Evolutionary conservation across 1,284 basidiomycete species (phyloP), one percentile per base, ranked within the genome.

Genomic region (Cutaneotrichosporon mucoides): DNA sequence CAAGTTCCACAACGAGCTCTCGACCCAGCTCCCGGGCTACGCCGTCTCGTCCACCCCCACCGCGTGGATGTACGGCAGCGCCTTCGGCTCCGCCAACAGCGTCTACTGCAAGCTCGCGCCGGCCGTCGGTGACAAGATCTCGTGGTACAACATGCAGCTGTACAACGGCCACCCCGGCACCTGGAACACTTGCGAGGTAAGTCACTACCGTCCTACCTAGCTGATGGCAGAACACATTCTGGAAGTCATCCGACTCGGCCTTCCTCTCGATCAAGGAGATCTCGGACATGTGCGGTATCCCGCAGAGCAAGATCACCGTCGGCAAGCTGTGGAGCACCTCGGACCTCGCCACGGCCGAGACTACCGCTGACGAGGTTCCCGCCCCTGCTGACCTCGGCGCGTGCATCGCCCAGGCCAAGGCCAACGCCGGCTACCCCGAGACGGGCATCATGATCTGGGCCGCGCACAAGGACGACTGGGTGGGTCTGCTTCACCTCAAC

Each of bases 91-190:
- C 33, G 53, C 48, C 36, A 37, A 57, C 52, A 52, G 51, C n/a
- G 73, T 72, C 2, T 78, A 77, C 60, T 67, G 68, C 53, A 63
- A 66, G 51, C 67, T 78, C 49, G 69, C 75, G 55, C 40, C 68
- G 35, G 62, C 66, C 6, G 69, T 70, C 9, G 76, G 76, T 7
- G 54, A 62, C 50, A 56, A 40, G 38, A 63, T 60, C 43, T 37
- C 43, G 11, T 65, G 58, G 66, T 74, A 73, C 68, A 76, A 76
- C 61, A 59, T 79, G 47, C 79, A 80, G 66, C 78, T 77, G 68
- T 80, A 79, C 67, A 79, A 79, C 59, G 61, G 61, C 45, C 34
- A 42, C 47, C 38, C 40, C 16, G 45, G 41, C 53, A 57, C 61
- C 16, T 64, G 62, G 62, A 54, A 64, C 59, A 64, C 59, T 13